Percentiles rank a stretch among this genome's conserved stretches.
Conservation (phyloP, 257 asterid genomes). For the Solanum bulbocastanum region DNA sequence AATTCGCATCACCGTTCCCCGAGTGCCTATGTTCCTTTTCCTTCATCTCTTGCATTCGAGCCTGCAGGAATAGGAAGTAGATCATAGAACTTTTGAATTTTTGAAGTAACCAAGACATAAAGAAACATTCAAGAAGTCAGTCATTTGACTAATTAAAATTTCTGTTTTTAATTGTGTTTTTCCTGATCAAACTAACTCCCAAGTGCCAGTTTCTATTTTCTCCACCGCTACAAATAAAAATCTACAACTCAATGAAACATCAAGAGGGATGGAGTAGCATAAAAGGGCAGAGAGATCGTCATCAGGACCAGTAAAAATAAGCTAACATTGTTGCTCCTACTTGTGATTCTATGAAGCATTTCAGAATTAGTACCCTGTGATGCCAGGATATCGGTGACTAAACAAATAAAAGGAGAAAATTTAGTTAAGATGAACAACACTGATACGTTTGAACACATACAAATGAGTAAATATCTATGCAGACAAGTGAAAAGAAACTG, state of each 20-base stretch:
- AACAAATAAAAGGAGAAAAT: neutral
- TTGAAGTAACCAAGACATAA: neutral
- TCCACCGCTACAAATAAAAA: neutral
- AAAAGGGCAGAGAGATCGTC: neutral
- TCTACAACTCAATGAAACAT: neutral
- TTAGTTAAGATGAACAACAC: neutral
- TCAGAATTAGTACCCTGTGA: neutral
- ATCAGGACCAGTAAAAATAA: neutral
- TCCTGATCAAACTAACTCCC: neutral
- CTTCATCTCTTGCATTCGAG: slow-evolving; percentile 97
- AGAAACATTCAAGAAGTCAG: neutral
- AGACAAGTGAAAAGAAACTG: neutral
- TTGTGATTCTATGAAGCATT: neutral
- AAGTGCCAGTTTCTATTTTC: neutral
- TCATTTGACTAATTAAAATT: neutral
- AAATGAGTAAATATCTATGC: neutral
- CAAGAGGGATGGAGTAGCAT: neutral
- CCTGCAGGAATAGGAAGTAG: slow-evolving; percentile 30
- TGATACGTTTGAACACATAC: neutral
- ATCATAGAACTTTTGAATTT: neutral
- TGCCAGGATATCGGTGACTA: neutral
- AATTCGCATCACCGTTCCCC: slow-evolving; percentile 76
- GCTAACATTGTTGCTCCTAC: neutral
- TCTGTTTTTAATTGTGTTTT: neutral
- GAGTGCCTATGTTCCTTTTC: slow-evolving; percentile 70